Conservation (phyloP, 176 grass and related monocot genomes). For the Phyllostachys edulis region DNA sequence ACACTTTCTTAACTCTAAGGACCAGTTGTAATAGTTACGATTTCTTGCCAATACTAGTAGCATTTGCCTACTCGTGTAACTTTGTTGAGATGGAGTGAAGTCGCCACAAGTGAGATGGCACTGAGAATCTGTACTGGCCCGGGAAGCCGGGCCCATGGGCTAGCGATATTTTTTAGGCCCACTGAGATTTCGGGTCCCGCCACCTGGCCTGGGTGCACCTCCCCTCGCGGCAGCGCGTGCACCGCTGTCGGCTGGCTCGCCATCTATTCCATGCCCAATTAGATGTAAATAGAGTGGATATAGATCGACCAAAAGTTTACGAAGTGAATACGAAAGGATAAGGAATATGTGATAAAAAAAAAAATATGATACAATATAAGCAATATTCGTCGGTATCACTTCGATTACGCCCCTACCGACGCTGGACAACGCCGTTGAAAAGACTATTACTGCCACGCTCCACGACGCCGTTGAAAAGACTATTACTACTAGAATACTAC, state of each 20-base stretch:
- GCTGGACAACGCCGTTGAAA: too few relatives aligned
- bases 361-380: too few relatives aligned
- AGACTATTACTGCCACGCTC: background rate
- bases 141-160: constrained; percentile 16
- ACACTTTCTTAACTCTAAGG: background rate
- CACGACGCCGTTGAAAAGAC: constrained; percentile 47
- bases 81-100: too few relatives aligned
- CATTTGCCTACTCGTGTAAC: too few relatives aligned
- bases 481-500: background rate
- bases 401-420: too few relatives aligned
- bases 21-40: too few relatives aligned
- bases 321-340: too few relatives aligned
- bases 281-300: too few relatives aligned
- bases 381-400: too few relatives aligned
- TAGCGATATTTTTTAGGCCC: constrained; percentile 31
- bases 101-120: background rate
- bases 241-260: constrained; percentile 34
- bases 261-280: too few relatives aligned
- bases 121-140: constrained; percentile 20
- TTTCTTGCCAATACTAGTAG: background rate
- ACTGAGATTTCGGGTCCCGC: constrained; percentile 26
- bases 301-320: too few relatives aligned
- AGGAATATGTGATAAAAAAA: too few relatives aligned
- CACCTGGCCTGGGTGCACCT: constrained; percentile 35
- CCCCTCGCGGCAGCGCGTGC: constrained; percentile 54